A percentile compares a stretch with the other conserved stretches of the same genome.
phyloP scores from a whole-genome alignment of 1,139 yeast species.

The Candida sanyaensis region DNA sequence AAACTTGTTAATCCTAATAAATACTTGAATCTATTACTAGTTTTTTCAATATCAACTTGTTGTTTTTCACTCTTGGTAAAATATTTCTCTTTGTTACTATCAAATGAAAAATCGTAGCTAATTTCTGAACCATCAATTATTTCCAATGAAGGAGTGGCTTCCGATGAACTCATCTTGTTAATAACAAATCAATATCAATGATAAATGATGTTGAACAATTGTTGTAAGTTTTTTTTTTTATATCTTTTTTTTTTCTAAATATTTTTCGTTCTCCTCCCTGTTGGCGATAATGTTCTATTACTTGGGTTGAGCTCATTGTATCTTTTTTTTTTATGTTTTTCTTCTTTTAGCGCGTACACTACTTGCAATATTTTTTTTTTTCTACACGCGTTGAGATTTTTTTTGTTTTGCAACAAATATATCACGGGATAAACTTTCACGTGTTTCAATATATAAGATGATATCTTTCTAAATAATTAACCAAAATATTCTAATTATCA shows the following conservation, averaged over 20 bases:
- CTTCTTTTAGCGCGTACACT: background rate
- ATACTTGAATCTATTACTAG: constrained; percentile 65
- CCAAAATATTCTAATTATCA: no score
- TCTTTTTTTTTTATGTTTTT: background rate
- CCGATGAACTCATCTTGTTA: constrained; percentile 6
- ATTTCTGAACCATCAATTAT: constrained; percentile 15
- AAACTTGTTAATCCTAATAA: constrained; percentile 66
- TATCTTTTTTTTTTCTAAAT: background rate
- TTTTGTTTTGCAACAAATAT: no score
- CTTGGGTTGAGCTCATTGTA: background rate
- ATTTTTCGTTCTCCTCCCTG: background rate
- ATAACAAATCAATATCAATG: background rate
- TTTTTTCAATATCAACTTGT: constrained; percentile 51
- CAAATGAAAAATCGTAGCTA: constrained; percentile 15
- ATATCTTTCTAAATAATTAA: no score
- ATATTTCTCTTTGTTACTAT: constrained; percentile 29
- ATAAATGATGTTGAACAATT: background rate
- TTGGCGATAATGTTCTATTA: background rate
- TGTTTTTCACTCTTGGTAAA: constrained; percentile 52
- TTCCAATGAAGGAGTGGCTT: constrained; percentile 21
- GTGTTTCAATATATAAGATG: no score
- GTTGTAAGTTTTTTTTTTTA: no score
- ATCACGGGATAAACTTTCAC: no score
- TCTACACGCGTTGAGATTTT: no score
- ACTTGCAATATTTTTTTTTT: no score